Conservation (phyloP, 306 rosid species). For the Fagus sylvatica region DNA sequence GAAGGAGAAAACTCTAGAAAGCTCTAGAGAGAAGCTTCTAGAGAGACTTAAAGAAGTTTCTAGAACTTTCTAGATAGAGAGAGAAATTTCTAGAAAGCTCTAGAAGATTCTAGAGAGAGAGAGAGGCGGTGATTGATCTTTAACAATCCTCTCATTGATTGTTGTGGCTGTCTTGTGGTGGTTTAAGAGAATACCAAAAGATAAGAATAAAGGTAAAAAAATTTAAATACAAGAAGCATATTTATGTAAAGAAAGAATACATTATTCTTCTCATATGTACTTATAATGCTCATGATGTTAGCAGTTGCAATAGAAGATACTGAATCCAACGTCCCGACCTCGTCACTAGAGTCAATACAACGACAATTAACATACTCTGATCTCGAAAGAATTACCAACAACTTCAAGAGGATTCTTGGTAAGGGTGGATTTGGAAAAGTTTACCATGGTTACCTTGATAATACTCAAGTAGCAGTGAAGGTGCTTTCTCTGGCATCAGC, state of each 20-base stretch:
- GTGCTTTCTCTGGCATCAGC: conserved; percentile 45
- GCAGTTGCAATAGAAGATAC: not conserved
- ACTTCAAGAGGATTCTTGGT: conserved; percentile 44
- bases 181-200: no score
- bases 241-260: not conserved
- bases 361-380: conserved; percentile 43
- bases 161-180: no score
- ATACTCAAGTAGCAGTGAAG: conserved; percentile 61
- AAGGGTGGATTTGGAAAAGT: conserved; percentile 57
- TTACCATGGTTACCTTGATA: conserved; percentile 41
- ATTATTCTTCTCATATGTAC: not conserved
- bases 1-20: no score
- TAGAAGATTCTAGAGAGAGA: no score
- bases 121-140: no score
- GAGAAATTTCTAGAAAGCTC: no score
- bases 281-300: not conserved
- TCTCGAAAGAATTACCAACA: conserved; percentile 44
- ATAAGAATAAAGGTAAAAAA: not conserved
- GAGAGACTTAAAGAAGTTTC: no score
- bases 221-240: not conserved
- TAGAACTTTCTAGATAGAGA: no score
- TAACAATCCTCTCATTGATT: no score
- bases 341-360: conserved; percentile 19
- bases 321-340: not conserved
- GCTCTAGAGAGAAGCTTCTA: no score